phyloP scores from a whole-genome alignment of 805 yeast species.

The Teunomyces funiuensis region DNA sequence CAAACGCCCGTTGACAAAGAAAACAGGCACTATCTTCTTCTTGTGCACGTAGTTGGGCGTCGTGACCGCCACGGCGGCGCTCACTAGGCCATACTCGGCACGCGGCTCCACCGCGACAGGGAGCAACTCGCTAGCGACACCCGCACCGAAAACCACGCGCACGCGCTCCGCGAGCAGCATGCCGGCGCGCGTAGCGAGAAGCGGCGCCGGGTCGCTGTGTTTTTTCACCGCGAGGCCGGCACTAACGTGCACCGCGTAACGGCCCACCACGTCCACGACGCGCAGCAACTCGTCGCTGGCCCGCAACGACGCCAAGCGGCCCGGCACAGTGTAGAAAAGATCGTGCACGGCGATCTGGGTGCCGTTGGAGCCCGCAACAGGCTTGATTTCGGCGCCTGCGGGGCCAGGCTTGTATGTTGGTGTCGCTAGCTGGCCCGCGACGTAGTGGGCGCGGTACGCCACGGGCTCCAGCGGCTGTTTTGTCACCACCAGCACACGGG shows the following conservation, averaged over 20 bases:
- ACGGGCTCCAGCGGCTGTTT: constrained; percentile 58
- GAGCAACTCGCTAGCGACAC: constrained; percentile 64
- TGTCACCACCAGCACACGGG: constrained; percentile 78
- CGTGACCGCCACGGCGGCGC: constrained; percentile 61
- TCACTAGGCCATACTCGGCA: constrained; percentile 45
- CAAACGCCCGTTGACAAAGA: constrained; percentile 83
- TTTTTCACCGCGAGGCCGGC: constrained; percentile 82
- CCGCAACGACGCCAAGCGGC: constrained; percentile 66
- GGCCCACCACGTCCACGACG: constrained; percentile 78
- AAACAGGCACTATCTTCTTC: constrained; percentile 63
- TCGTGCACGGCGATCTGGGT: constrained; percentile 87
- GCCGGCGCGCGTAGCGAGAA: constrained; percentile 57
- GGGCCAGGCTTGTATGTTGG: constrained; percentile 36
- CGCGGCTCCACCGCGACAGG: constrained; percentile 37
- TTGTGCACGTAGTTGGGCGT: constrained; percentile 70
- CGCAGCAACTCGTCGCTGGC: constrained; percentile 73
- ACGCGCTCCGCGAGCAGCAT: constrained; percentile 64
- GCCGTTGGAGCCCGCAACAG: constrained; percentile 85
- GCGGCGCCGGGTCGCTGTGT: constrained; percentile 69
- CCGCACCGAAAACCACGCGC: constrained; percentile 67
- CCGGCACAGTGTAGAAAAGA: constrained; percentile 82
- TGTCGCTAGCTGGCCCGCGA: constrained; percentile 61
- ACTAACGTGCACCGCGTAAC: constrained; percentile 74
- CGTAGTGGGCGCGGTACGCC: constrained; percentile 71
- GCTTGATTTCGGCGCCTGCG: constrained; percentile 49